Evolutionary conservation across 2,329 filamentous ascomycete species (phyloP), one percentile per base, ranked within the genome.

Genomic region (Scleromitrula shiraiana): DNA sequence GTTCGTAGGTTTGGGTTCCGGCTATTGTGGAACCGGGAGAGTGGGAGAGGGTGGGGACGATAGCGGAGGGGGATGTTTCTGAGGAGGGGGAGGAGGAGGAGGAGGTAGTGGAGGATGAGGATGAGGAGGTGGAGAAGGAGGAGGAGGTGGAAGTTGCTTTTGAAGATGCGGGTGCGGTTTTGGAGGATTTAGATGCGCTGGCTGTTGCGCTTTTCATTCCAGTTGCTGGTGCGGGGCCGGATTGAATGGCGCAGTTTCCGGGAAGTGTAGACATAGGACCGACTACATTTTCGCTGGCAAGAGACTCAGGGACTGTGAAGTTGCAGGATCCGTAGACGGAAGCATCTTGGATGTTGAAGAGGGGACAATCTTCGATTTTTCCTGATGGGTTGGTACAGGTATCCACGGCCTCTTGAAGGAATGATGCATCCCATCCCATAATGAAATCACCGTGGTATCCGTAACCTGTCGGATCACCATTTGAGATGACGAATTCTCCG

Each of bases 401-500:
- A 39, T 89, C 65, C 53, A 90, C 72, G n/a, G 87, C 88, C 5
- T 74, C 43, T 65, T 89, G 80, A 29, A 93, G 74, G 65, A 88
- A 80, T 3, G 71, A 68, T 7, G 68, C 61, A 2, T 89, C 76
- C 88, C 88, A 94, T 23, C 85, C 88, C 62, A 76, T 82, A 59
- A 89, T 81, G 67, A 91, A 90, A 62, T 94, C 88, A 41, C 75
- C 88, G 62, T 93, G 79, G 71, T 88, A 88, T 29, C 85, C 83
- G 56, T 74, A 85, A 78, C 83, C 84, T 58, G 82, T 82, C 22
- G 78, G 73, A 60, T 96, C 89, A 52, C 88, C 87, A 58, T 89
- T 89, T 41, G 87, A 71, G 42, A 94, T 68, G 41, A 89, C 73
- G 60, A 94, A 95, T 55, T 80, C 67, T 44, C 88, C 88, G 7